Evolutionary conservation across 2,329 filamentous ascomycete species (phyloP).

Genomic region (Lasiodiplodia citricola): DNA sequence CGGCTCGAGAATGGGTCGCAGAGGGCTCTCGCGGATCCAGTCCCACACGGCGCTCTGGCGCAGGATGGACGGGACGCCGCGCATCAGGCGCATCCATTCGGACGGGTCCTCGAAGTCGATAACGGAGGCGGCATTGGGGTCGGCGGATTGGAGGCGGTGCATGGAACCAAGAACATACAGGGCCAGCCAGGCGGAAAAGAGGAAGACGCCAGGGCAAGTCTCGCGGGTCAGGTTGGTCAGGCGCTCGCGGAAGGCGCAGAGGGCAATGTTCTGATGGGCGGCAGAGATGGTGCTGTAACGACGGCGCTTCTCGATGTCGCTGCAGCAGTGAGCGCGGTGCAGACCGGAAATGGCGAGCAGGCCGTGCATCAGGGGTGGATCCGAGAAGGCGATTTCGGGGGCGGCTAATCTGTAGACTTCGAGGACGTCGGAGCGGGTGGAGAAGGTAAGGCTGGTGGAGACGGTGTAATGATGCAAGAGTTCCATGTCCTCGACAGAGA

Average conservation of each 20-base stretch:
- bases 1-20: constrained; percentile 16
- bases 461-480: constrained; percentile 41
- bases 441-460: constrained; percentile 36
- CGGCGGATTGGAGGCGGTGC: constrained; percentile 19
- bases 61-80: constrained; percentile 21
- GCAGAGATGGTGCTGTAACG: constrained; percentile 4
- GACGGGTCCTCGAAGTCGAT: constrained; percentile 20
- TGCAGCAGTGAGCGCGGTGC: constrained; percentile 44
- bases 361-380: constrained; percentile 52
- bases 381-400: constrained; percentile 45
- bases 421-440: constrained; percentile 31
- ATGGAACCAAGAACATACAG: constrained; percentile 18
- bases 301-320: constrained; percentile 2
- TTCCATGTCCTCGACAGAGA: constrained; percentile 36
- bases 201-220: constrained; percentile 21
- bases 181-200: constrained; percentile 21
- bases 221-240: constrained; percentile 25
- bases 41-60: constrained; percentile 17
- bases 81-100: constrained; percentile 23
- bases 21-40: constrained; percentile 21
- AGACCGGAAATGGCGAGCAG: constrained; percentile 52
- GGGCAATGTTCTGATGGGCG: constrained; percentile 13
- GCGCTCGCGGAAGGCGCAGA: constrained; percentile 20
- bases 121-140: not conserved
- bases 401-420: constrained; percentile 34